Percentiles rank a stretch among this genome's conserved stretches.
Conservation (phyloP, 116 monocot genomes). For the Zostera marina region DNA sequence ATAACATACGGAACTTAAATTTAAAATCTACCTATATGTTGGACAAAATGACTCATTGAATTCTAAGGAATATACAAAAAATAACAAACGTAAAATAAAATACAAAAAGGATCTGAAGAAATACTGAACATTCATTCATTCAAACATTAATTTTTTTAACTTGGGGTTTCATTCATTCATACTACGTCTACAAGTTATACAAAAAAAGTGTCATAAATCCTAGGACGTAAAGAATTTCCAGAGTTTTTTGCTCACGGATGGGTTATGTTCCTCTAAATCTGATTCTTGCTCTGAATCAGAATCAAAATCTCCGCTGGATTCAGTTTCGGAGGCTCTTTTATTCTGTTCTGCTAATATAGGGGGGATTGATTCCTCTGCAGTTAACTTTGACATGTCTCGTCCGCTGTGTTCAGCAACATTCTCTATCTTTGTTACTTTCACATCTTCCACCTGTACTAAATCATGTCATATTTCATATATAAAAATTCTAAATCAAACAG, state of each 20-base stretch:
- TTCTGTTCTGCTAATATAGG: conserved; percentile 1
- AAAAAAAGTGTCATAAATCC: conserved; percentile 2
- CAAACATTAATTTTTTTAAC: no score
- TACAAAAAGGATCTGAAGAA: no score
- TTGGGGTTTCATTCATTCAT: no score
- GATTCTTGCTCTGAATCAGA: conserved; percentile 22
- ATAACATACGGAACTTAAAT: no score
- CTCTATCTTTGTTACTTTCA: not conserved
- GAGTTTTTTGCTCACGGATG: conserved; percentile 63
- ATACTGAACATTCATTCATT: no score
- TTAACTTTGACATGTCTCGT: not conserved
- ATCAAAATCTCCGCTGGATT: conserved; percentile 13
- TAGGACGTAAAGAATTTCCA: conserved; percentile 83
- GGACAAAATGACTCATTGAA: no score
- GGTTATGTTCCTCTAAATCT: conserved; percentile 25
- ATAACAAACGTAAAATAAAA: no score
- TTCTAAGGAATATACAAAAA: no score
- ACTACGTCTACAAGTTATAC: no score
- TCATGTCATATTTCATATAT: no score
- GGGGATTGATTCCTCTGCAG: not conserved
- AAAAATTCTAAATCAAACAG: no score
- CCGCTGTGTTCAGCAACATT: not conserved
- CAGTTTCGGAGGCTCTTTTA: conserved; percentile 6
- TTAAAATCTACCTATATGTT: no score
- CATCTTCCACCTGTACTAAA: not conserved